Evolutionary conservation across 352 stramenopile genomes (phyloP).

Genomic region (Phytopythium mirpurense): DNA sequence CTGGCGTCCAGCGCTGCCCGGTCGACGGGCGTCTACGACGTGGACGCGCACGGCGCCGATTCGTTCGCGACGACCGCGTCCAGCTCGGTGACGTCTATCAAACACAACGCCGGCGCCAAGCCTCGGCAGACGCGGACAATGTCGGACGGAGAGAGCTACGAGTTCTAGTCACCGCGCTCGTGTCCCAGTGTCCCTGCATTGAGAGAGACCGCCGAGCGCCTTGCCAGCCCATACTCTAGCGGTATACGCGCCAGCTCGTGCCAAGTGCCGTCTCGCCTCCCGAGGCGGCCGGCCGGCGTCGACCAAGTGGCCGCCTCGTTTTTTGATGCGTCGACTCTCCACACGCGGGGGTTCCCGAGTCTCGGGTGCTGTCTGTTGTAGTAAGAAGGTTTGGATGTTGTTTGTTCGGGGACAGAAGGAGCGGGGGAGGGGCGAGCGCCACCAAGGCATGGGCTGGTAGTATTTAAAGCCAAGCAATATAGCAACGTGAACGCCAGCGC

Average conservation of each 20-base stretch:
- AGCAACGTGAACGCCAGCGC: neutral
- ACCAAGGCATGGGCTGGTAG: neutral
- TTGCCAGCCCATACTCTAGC: conserved; percentile 2
- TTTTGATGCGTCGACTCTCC: neutral
- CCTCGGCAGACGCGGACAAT: conserved; percentile 32
- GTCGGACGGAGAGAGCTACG: conserved; percentile 65
- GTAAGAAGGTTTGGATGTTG: conserved; percentile 1
- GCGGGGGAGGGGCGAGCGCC: neutral
- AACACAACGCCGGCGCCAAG: neutral
- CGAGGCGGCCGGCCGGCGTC: neutral
- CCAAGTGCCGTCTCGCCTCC: too few species aligned
- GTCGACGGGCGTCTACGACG: conserved; percentile 36
- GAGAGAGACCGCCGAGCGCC: neutral
- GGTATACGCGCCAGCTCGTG: neutral
- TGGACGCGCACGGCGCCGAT: conserved; percentile 26
- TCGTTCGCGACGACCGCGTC: conserved; percentile 24
- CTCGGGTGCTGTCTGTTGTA: neutral
- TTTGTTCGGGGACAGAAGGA: neutral
- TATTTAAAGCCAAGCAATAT: conserved; percentile 4
- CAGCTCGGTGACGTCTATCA: conserved; percentile 10
- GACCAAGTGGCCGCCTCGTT: neutral
- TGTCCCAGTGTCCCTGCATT: neutral
- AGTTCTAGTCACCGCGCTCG: conserved; percentile 36
- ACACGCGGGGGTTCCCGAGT: neutral
- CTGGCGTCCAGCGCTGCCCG: conserved; percentile 25